Base-by-base conservation (phyloP, 306 rosid genomes). In the Pyrus communis region DNA sequence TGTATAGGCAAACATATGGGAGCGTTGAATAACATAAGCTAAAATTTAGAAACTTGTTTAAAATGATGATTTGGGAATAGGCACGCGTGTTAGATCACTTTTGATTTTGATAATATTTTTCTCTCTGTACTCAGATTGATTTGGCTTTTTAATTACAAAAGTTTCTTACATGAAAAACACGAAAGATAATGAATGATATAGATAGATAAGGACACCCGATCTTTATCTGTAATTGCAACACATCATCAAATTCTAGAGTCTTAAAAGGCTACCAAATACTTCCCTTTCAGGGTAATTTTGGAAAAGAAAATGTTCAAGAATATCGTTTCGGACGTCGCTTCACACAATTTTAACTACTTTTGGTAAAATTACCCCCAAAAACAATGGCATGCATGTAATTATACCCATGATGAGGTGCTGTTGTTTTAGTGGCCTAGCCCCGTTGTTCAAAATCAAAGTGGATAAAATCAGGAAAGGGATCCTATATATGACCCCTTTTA, bases 381-480 rank as follows among this genome's bases (percentile, higher is more conserved):
- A 0, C 2, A 25, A 31, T 70, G 76, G 81, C 78, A 46, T 15
- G 23, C 10, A 7, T 42, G 82, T 80, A 69, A 67, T 79, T 79
- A 46, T 10, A 3, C 21, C 3, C 4, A 60, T 40, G 3, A 30
- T 61, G 5, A 42, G 25, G 65, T 18, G 25, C 3, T 25, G 57
- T 57, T 28, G 52, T 42, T 15, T 38, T 13, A 46, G 1, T 1
- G 10, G 46, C 23, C 12, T 28, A 14, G 68, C 27, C 27, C 14
- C 27, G 42, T 14, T 63, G 42, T 45, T 43, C 45, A 21, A 69
- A 75, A 31, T 64, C 4, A 15, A 66, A 35, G 64, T 19, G 69
- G 84, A 83, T 79, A 79, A 83, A 71, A 81, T 79, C 43, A 73
- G 2, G 27, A 0, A 25, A 25, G 27, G 27, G 27, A 25, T 25